Base-by-base conservation (phyloP, 345 rosid species). In the Eucalyptus erythrocorys region DNA sequence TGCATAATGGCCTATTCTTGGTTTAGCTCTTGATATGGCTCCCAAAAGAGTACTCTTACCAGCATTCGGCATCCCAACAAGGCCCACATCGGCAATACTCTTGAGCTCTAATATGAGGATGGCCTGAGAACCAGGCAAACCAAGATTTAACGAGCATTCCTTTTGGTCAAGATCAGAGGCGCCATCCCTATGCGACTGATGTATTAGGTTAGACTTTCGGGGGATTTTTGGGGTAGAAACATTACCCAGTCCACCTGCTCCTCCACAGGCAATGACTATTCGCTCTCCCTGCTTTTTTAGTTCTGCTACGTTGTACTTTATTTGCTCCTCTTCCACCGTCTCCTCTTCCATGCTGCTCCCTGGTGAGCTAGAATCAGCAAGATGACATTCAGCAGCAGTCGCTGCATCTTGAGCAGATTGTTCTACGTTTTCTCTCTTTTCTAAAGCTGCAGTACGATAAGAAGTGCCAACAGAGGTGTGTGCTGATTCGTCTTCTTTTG, bases 1-100 rank as follows among this genome's bases (percentile, higher is more conserved):
- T 79, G 99, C 97, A 40, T 96, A 95, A 88, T 96, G 96, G 57
- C 99, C 99, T 61, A 96, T 96, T 1, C 94, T 87, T 8, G 99
- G 98, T 90, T 94, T 96, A 55, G 98, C 99, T 80, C 97, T 93
- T 1, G 99, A 97, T 53, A 97, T 40, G 24, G 98, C 98, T 76
- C 98, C 99, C 27, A 97, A 92, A 87, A 97, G 98, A 59, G 98
- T 97, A 82, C 99, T 97, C 92, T 97, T 97, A 79, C 99, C 99
- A 12, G 98, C 99, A 89, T 95, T 97, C 86, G 99, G 99, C 97
- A 97, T 94, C 27, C 99, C 99, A 3, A 97, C 99, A 53, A 96
- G 95, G n/a, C 99, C 98, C 86, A 97, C 99, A 81, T 97, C 99
- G 6, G 99, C 99, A 22, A 97, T 97, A 93, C 97, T 97, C 91